These are phyloP conservation scores for Eimeria necatrix DNA, from an alignment of 169 alveolate genomes.

Conservation along the genomic window DNA sequence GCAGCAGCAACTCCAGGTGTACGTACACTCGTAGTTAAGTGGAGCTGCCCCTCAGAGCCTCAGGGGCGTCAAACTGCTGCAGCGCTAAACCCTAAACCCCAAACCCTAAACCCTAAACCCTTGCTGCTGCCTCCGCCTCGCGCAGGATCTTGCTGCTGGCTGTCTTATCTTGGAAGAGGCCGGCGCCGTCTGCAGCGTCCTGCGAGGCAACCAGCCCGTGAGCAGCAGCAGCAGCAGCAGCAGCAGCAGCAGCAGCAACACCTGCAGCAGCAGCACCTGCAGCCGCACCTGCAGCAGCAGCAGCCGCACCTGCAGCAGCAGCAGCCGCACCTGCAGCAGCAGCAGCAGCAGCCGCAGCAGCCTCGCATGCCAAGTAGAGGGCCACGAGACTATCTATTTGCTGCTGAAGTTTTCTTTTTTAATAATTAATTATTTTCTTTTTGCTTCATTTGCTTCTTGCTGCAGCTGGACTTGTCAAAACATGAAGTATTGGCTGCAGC, in stretches of 20 bases:
- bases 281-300: neutral
- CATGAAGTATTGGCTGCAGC: constrained; percentile 65
- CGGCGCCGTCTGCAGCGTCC: constrained; percentile 48
- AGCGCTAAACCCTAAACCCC: neutral
- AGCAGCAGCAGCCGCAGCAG: neutral
- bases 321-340: neutral
- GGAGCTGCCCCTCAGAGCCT: neutral
- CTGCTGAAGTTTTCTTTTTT: too few relatives aligned
- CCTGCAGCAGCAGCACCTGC: constrained; percentile 12
- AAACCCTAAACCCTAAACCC: constrained; percentile 4
- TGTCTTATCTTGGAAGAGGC: constrained; percentile 34
- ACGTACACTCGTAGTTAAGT: neutral
- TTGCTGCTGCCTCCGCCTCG: neutral
- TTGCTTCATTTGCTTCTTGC: neutral
- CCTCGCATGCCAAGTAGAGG: too few relatives aligned
- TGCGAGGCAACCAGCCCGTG: constrained; percentile 52
- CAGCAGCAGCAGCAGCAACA: constrained; percentile 24
- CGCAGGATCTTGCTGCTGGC: constrained; percentile 50
- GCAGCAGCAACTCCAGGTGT: too few relatives aligned
- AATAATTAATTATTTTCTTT: neutral
- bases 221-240: constrained; percentile 2
- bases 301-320: neutral
- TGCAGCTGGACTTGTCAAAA: constrained; percentile 22
- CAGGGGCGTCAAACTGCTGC: neutral
- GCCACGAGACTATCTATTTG: too few relatives aligned